Base-by-base conservation (phyloP, 2,329 filamentous ascomycete species). In the Hymenoscyphus infarciens region DNA sequence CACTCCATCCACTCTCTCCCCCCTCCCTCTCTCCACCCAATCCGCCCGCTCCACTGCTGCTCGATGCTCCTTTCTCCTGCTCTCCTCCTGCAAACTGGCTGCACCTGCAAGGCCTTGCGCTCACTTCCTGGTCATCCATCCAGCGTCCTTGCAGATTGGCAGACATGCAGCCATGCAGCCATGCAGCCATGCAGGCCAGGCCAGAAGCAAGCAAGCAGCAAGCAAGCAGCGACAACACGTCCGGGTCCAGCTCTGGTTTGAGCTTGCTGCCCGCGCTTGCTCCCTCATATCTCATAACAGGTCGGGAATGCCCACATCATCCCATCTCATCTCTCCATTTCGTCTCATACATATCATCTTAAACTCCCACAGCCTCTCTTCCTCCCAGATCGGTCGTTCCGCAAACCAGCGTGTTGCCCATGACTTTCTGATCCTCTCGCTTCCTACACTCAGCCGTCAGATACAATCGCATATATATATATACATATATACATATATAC, bases 221-320 rank as follows among this genome's bases (percentile, higher is more conserved):
- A 27, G 52, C 5, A 55, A 25, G 13, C 54, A 56, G 29, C 42
- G 25, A 22, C 19, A 49, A 22, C 19, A 35, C 25, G 16, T 56
- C 56, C 56, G 56, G 56, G 15, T 58, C 56, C 33, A 58, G 35
- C 38, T 45, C 56, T 58, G 49, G 35, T 42, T 45, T 29, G 35
- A 58, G 56, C 56, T 58, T 16, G 39, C 16, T 42, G 22, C 35
- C 56, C 54, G 54, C 27, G 49, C 33, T 35, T 56, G 67, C 68
- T 67, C 67, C 66, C 68, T 67, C 67, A 42, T 55, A 42, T 65
- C 45, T 61, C 57, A 63, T 49, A 45, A 58, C 56, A 58, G n/a
- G 16, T 35, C 33, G 54, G 53, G 38, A 42, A 49, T 59, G 57
- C 57, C 57, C 57, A 59, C 57, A 49, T 49, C n/a, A 22, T 49